Conservation (phyloP, 2,329 filamentous ascomycete species). For the Epichloe brachyelytri region DNA sequence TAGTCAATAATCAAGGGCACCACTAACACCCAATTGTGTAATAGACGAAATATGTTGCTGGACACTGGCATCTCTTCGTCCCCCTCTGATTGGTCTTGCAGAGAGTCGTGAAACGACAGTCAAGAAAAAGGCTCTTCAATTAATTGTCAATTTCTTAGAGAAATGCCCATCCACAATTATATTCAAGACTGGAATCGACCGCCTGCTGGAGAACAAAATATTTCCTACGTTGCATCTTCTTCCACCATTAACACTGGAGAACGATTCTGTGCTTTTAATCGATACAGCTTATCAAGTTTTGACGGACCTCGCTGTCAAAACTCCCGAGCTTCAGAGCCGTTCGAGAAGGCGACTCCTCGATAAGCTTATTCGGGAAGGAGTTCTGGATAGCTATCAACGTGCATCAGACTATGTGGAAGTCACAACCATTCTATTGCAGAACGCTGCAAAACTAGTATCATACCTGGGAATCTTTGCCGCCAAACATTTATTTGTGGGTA, state of each 20-base stretch:
- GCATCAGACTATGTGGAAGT: constrained; percentile 45
- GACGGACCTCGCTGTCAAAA: constrained; percentile 35
- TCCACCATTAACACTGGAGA: constrained; percentile 62
- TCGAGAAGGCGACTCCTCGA: constrained; percentile 32
- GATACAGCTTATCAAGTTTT: constrained; percentile 53
- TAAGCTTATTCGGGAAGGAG: constrained; percentile 40
- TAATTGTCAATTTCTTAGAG: constrained; percentile 41
- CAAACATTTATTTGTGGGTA: constrained; percentile 51
- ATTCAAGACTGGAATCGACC: constrained; percentile 47
- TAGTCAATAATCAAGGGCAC: neutral
- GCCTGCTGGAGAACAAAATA: constrained; percentile 56
- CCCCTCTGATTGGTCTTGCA: constrained; percentile 54
- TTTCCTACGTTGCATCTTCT: constrained; percentile 64
- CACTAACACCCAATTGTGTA: neutral
- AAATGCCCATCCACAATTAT: constrained; percentile 42
- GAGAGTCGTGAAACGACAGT: constrained; percentile 46
- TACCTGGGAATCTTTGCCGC: constrained; percentile 48
- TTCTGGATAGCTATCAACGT: constrained; percentile 43
- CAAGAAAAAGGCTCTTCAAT: constrained; percentile 41
- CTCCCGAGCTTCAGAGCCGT: constrained; percentile 12
- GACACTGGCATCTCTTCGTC: constrained; percentile 54
- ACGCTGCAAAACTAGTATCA: constrained; percentile 35
- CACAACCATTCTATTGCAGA: constrained; percentile 39
- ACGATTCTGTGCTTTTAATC: constrained; percentile 55
- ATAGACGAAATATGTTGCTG: constrained; percentile 7